Percentiles rank a stretch among this genome's conserved stretches.
Conservation (phyloP, 345 rosid genomes). For the Barbarea vulgaris region DNA sequence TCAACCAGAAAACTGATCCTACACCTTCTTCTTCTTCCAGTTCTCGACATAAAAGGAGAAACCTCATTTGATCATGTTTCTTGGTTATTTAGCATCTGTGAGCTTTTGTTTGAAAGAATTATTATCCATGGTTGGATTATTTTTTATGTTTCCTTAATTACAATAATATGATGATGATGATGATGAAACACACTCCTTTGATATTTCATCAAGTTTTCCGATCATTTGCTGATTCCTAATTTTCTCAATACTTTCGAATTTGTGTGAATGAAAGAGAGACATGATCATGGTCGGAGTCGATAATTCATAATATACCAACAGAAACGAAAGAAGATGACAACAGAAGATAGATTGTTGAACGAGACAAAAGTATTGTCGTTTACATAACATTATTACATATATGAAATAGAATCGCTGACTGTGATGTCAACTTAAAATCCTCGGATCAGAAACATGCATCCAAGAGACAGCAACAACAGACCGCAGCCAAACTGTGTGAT, state of each 20-base stretch:
- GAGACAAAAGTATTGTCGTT: slow-evolving; percentile 8
- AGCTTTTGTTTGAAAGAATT: slow-evolving; percentile 3
- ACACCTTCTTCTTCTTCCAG: slow-evolving; percentile 4
- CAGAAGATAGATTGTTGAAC: not conserved
- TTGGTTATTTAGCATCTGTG: slow-evolving; percentile 29
- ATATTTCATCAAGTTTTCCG: slow-evolving; percentile 8
- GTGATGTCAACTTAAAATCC: not conserved
- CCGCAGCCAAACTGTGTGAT: slow-evolving; percentile 74
- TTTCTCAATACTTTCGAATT: not conserved
- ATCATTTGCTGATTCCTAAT: not conserved
- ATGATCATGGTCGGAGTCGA: not conserved
- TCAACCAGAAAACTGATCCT: slow-evolving; percentile 45
- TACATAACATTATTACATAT: slow-evolving; percentile 1
- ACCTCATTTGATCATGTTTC: slow-evolving; percentile 23
- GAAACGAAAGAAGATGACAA: slow-evolving; percentile 7
- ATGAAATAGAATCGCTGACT: not conserved
- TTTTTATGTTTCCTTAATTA: not conserved
- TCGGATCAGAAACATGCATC: slow-evolving; percentile 64
- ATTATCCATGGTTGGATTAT: slow-evolving; percentile 26
- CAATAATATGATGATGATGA: slow-evolving; percentile 33
- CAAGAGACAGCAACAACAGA: slow-evolving; percentile 76
- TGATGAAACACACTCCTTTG: not conserved
- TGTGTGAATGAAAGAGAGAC: too few relatives aligned
- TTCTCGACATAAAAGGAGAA: slow-evolving; percentile 15
- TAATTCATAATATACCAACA: not conserved